phyloP scores from a whole-genome alignment of 306 rosid genomes.

The Sesbania bispinosa region DNA sequence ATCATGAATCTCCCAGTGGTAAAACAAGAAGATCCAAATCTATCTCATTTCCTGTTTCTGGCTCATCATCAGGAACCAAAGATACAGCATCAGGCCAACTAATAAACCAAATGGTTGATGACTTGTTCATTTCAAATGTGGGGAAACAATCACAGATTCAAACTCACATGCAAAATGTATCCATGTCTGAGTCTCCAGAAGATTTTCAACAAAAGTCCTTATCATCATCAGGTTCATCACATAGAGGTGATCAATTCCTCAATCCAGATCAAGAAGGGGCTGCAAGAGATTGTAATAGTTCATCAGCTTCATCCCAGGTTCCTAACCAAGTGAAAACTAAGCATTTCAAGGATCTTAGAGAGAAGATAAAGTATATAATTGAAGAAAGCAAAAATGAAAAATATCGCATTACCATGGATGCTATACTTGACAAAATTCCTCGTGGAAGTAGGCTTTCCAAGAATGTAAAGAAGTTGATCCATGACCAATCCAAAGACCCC shows the following conservation, averaged over 20 bases:
- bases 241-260: not conserved
- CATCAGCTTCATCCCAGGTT: constrained; percentile 6
- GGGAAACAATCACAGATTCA: too few species aligned
- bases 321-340: constrained; percentile 25
- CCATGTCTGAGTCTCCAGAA: not conserved
- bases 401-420: constrained; percentile 62
- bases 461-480: constrained; percentile 26
- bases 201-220: not conserved
- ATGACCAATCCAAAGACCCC: constrained; percentile 20
- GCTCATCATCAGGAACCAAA: constrained; percentile 24
- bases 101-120: constrained; percentile 20
- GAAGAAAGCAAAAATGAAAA: constrained; percentile 53
- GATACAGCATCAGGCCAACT: constrained; percentile 27
- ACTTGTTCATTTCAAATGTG: not conserved
- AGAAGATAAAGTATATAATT: constrained; percentile 54
- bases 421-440: constrained; percentile 68
- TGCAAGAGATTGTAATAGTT: not conserved
- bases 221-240: not conserved
- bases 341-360: constrained; percentile 57
- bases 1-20: constrained; percentile 22
- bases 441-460: constrained; percentile 37
- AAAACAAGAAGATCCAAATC: constrained; percentile 38
- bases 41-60: constrained; percentile 45
- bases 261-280: not conserved
- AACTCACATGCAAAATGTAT: not conserved